These are phyloP conservation scores for Phlyctochytrium arcticum DNA, from an alignment of 192 early-diverging fungal species.

Conservation along the genomic window DNA sequence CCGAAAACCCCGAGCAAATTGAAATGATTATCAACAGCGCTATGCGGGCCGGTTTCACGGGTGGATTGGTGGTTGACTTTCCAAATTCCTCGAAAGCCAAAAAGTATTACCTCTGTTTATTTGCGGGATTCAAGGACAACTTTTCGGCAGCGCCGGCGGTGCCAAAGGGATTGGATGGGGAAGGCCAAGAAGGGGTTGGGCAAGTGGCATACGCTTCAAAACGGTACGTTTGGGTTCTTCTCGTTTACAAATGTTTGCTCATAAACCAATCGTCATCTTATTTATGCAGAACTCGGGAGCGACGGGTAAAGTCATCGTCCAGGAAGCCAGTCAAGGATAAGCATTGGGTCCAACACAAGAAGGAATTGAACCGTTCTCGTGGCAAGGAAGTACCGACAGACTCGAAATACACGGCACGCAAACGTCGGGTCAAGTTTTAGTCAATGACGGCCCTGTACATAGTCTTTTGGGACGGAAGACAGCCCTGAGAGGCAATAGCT, in stretches of 20 bases:
- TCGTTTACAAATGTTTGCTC: neutral
- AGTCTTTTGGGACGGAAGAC: too few species aligned
- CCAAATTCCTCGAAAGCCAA: slow-evolving; percentile 96
- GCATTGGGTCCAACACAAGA: slow-evolving; percentile 88
- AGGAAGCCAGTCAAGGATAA: slow-evolving; percentile 65
- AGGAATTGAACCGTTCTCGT: slow-evolving; percentile 71
- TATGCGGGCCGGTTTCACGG: slow-evolving; percentile 91
- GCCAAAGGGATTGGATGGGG: slow-evolving; percentile 55
- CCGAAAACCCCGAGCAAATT: slow-evolving; percentile 91
- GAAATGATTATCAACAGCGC: slow-evolving; percentile 86
- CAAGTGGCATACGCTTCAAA: slow-evolving; percentile 37
- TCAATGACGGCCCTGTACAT: too few species aligned
- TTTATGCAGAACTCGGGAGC: slow-evolving; percentile 15
- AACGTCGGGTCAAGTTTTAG: slow-evolving; percentile 81
- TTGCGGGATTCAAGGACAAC: slow-evolving; percentile 78
- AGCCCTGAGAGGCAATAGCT: too few species aligned
- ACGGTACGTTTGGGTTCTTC: slow-evolving; percentile 24
- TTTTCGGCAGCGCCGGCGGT: slow-evolving; percentile 45
- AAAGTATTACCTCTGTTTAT: slow-evolving; percentile 94
- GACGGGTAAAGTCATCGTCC: slow-evolving; percentile 8
- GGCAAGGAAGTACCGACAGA: slow-evolving; percentile 83
- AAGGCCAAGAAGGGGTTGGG: slow-evolving; percentile 58
- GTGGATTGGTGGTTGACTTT: slow-evolving; percentile 92
- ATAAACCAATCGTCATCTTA: neutral
- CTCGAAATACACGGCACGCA: slow-evolving; percentile 93